These are phyloP conservation scores for Saccharomycopsis lassenensis DNA, from an alignment of 805 yeast genomes.

Conservation along the genomic window DNA sequence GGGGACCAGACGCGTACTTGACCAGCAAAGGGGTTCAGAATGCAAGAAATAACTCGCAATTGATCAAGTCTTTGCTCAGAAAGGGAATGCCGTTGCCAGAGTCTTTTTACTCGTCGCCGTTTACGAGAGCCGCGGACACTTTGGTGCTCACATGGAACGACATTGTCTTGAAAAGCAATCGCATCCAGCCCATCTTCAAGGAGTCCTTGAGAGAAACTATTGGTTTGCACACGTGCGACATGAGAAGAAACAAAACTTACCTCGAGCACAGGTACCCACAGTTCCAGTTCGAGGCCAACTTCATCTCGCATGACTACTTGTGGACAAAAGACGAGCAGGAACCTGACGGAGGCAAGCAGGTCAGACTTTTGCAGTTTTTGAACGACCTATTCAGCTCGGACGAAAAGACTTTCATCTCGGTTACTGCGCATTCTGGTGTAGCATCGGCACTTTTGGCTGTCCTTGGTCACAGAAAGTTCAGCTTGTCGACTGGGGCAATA, in stretches of 20 bases:
- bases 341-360: too few relatives aligned
- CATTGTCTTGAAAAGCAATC: slow-evolving; percentile 8
- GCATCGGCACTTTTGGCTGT: too few relatives aligned
- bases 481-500: too few relatives aligned
- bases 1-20: slow-evolving; percentile 42
- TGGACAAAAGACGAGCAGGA: too few relatives aligned
- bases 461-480: too few relatives aligned
- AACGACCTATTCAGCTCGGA: too few relatives aligned
- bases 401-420: too few relatives aligned
- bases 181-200: slow-evolving; percentile 4
- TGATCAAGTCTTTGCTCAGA: slow-evolving; percentile 28
- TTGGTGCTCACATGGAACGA: slow-evolving; percentile 37
- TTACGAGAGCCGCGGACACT: slow-evolving; percentile 41
- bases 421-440: too few relatives aligned
- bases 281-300: slow-evolving; percentile 32
- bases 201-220: slow-evolving; percentile 39
- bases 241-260: slow-evolving; percentile 28
- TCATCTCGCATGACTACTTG: too few relatives aligned
- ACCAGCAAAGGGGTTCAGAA: slow-evolving; percentile 35
- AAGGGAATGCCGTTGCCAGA: slow-evolving; percentile 28
- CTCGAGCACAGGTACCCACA: slow-evolving; percentile 32
- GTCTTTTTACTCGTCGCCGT: slow-evolving; percentile 37
- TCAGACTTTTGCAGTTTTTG: too few relatives aligned
- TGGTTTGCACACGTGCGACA: slow-evolving; percentile 42
- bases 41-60: slow-evolving; percentile 32